A percentile compares a stretch with the other conserved stretches of the same genome.
phyloP scores from a whole-genome alignment of 495 filamentous ascomycete genomes.

The Hyaloscypha hepaticicola region DNA sequence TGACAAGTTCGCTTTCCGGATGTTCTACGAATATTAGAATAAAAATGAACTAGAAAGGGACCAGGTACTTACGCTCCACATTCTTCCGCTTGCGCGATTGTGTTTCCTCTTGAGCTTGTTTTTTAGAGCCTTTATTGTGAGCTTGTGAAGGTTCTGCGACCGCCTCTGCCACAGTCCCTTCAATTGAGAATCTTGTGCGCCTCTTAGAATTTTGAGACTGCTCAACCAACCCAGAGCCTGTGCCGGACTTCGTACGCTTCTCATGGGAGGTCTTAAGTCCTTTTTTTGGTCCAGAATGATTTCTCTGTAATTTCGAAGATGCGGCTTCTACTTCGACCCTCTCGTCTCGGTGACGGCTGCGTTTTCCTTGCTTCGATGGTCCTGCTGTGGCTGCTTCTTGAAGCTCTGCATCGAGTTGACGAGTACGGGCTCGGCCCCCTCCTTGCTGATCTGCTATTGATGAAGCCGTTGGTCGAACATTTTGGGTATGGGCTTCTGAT shows the following conservation, averaged over 20 bases:
- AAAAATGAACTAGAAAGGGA: neutral
- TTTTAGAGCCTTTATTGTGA: slow-evolving; percentile 7
- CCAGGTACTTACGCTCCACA: neutral
- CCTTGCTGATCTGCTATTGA: neutral
- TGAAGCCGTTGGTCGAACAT: neutral
- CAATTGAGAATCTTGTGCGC: neutral
- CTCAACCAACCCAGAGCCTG: neutral
- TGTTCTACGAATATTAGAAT: neutral
- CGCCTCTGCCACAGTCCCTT: neutral
- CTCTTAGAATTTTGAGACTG: neutral
- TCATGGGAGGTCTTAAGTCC: neutral
- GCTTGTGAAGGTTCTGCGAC: neutral
- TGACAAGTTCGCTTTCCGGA: neutral
- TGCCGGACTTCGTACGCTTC: neutral
- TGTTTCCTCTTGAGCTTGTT: neutral
- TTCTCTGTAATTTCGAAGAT: slow-evolving; percentile 15
- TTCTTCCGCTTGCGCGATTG: slow-evolving; percentile 9
- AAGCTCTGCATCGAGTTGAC: neutral
- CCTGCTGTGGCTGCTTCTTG: neutral
- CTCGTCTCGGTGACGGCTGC: neutral
- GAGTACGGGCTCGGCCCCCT: neutral
- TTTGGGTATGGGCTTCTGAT: neutral
- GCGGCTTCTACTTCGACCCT: slow-evolving; percentile 15
- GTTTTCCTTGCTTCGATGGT: neutral
- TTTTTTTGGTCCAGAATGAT: neutral